Evolutionary conservation across 768 basidiomycete genomes (phyloP).

Genomic region (Suillus sp.): DNA sequence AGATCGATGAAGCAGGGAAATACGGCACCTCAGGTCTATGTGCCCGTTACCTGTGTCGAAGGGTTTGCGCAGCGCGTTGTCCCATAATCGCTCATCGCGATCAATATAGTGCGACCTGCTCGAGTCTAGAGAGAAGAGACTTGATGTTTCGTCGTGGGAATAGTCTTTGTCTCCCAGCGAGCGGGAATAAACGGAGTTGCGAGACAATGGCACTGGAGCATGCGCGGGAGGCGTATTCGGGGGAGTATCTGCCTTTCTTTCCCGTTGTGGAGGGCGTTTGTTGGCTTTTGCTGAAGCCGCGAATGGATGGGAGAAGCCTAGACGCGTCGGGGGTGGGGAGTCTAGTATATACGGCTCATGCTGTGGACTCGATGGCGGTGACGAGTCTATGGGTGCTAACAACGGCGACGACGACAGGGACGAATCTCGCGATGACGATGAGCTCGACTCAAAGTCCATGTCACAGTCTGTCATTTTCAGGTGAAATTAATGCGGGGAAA

Average conservation of each 20-base stretch:
- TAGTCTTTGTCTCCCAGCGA: slow-evolving; percentile 32
- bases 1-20: slow-evolving; percentile 12
- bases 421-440: slow-evolving; percentile 30
- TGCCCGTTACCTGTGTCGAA: slow-evolving; percentile 51
- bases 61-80: slow-evolving; percentile 43
- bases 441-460: slow-evolving; percentile 4
- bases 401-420: slow-evolving; percentile 57
- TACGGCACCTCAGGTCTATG: slow-evolving; percentile 57
- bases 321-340: slow-evolving; percentile 31
- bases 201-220: slow-evolving; percentile 15
- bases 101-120: slow-evolving; percentile 26
- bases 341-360: slow-evolving; percentile 30
- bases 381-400: slow-evolving; percentile 40
- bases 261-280: slow-evolving; percentile 46
- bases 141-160: slow-evolving; percentile 11
- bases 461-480: slow-evolving; percentile 7
- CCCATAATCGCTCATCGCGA: slow-evolving; percentile 47
- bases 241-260: slow-evolving; percentile 36
- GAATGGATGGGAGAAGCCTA: slow-evolving; percentile 46
- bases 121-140: slow-evolving; percentile 17
- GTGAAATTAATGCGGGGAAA: neutral
- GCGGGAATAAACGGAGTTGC: slow-evolving; percentile 16
- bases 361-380: slow-evolving; percentile 37
- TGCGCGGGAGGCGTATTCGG: slow-evolving; percentile 26
- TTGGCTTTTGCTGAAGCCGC: slow-evolving; percentile 58